Base-by-base conservation (phyloP, 1,284 basidiomycete species). In the Apiotrichum sp. region DNA sequence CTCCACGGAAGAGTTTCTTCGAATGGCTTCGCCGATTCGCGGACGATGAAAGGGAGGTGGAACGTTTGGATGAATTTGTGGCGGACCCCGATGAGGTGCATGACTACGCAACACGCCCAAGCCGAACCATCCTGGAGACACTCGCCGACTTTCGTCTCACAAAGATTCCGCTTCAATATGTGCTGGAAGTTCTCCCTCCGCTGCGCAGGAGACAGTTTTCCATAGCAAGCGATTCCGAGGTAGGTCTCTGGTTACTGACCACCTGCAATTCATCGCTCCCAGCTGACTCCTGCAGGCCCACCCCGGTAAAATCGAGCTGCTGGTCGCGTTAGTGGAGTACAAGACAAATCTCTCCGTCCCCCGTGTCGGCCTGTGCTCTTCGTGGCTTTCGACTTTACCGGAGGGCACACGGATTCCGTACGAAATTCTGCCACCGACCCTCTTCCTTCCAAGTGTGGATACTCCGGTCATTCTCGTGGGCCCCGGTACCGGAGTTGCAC, bases 401-500 rank as follows among this genome's bases (percentile, higher is more conserved):
- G 71, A 77, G 52, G 77, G 77, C 1, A 59, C 66, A 5, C 62
- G 67, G 11, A 62, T 96, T 3, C 80, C 80, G 3, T 79, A 95
- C 16, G 81, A 83, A 1, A 77, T 95, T 33, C 81, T 84, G 54
- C 80, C 81, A 39, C 90, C 91, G 0, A 80, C 89, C 6, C 79
- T 96, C 53, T 78, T 73, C 35, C 78, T 87, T 2, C 91, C 86
- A 0, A 77, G 82, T 57, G 59, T 67, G 1, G 62, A 69, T 4
- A 85, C 79, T 1, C 90, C 91, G 0, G 78, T 93, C 7, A 84
- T 98, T 47, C 87, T 90, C 62, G 79, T 98, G 36, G 93, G 93
- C 0, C 95, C 95, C 3, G 95, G 95, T 0, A 98, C 93, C 0
- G 95, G 95, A 7, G 80, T 98, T 6, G 93, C 93, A 0, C 93